These are phyloP conservation scores for Geotrichum siamense DNA, from an alignment of 1,139 yeast species.

Conservation along the genomic window DNA sequence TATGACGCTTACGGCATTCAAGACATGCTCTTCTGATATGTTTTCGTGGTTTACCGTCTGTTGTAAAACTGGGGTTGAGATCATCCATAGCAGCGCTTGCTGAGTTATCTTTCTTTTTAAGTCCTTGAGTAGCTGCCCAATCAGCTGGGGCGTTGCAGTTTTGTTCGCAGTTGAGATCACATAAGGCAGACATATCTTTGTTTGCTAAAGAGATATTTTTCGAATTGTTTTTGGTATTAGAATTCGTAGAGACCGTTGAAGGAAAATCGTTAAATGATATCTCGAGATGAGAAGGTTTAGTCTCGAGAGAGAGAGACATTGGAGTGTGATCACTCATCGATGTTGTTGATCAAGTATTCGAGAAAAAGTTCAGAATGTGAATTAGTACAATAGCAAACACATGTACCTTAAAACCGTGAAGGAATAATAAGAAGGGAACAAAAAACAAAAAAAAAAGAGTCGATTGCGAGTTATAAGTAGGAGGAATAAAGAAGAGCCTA, in stretches of 20 bases:
- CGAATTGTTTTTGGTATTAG: background rate
- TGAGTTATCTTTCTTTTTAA: background rate
- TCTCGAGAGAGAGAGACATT: no score
- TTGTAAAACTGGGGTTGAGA: slow-evolving; percentile 10
- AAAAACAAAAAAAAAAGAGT: no score
- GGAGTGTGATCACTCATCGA: background rate
- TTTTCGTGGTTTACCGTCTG: slow-evolving; percentile 18
- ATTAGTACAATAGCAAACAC: no score
- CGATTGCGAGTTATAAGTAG: no score
- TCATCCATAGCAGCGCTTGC: slow-evolving; percentile 1
- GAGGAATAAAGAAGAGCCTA: no score
- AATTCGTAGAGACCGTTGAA: no score
- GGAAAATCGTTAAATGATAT: background rate
- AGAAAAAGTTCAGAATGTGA: no score
- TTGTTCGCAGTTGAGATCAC: slow-evolving; percentile 13
- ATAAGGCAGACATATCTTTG: slow-evolving; percentile 11
- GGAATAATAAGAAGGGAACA: no score
- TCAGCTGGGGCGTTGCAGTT: slow-evolving; percentile 14
- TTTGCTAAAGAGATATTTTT: slow-evolving; percentile 14
- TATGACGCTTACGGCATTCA: slow-evolving; percentile 19
- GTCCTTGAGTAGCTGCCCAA: slow-evolving; percentile 11
- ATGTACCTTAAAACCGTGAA: no score
- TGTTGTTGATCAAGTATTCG: no score
- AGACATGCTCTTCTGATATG: slow-evolving; percentile 19
- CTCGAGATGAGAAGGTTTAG: background rate